phyloP scores from a whole-genome alignment of 495 filamentous ascomycete species.

The Daldinia bambusicola region DNA sequence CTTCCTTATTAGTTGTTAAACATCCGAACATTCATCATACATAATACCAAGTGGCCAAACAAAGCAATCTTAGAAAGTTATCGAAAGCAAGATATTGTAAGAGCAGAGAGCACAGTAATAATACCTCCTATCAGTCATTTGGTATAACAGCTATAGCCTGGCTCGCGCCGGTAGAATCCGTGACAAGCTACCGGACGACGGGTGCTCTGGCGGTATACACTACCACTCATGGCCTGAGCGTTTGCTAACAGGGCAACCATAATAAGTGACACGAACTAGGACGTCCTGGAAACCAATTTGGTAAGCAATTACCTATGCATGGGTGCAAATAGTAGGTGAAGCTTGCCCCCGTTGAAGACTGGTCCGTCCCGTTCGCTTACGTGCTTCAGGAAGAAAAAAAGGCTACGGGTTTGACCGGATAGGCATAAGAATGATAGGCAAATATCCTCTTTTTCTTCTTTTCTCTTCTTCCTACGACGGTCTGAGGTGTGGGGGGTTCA shows the following conservation, averaged over 20 bases:
- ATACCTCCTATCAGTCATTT: conserved; percentile 16
- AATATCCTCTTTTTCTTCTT: conserved; percentile 6
- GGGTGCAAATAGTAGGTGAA: conserved; percentile 24
- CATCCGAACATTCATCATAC: neutral
- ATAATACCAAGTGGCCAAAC: neutral
- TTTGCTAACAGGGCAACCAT: conserved; percentile 20
- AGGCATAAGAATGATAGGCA: conserved; percentile 28
- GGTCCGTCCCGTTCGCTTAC: conserved; percentile 15
- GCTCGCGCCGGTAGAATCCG: conserved; percentile 11
- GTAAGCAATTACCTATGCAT: neutral
- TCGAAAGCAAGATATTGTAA: neutral
- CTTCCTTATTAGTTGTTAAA: neutral
- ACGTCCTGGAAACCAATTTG: conserved; percentile 21
- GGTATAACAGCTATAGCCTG: conserved; percentile 18
- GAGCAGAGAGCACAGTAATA: neutral
- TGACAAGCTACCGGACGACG: conserved; percentile 15
- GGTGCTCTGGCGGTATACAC: conserved; percentile 16
- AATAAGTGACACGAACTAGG: conserved; percentile 28
- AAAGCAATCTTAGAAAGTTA: conserved; percentile 1
- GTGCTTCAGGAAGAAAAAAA: neutral
- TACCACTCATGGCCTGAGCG: conserved; percentile 19
- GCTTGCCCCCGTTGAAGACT: conserved; percentile 11
- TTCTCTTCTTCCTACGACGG: conserved; percentile 2
- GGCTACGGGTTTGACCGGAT: neutral
- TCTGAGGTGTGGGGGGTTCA: conserved; percentile 24